Evolutionary conservation across 192 early-diverging fungal genomes (phyloP).

Genomic region (Linnemannia hyalina): DNA sequence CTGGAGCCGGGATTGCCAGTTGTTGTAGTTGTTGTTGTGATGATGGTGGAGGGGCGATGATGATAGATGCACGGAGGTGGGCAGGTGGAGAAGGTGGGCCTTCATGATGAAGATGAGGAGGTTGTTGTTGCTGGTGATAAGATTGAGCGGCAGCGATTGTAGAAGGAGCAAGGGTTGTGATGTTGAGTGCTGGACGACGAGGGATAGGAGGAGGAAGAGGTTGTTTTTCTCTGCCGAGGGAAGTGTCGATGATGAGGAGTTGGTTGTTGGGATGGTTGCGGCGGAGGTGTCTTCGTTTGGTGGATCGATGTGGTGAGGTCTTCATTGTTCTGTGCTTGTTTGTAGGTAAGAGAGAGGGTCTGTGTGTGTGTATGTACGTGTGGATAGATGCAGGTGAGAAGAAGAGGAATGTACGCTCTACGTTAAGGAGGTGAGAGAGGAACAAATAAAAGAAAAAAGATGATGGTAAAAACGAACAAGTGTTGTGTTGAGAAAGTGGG

Average conservation of each 20-base stretch:
- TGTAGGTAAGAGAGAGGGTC: too few relatives aligned
- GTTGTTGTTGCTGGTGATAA: not conserved
- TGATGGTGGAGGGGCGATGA: not conserved
- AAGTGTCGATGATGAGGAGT: not conserved
- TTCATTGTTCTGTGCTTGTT: not conserved
- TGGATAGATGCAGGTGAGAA: not conserved
- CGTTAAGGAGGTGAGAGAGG: too few relatives aligned
- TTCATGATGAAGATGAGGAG: not conserved
- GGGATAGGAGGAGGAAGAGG: not conserved
- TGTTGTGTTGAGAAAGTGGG: too few relatives aligned
- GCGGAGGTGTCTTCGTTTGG: not conserved
- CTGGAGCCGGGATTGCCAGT: too few relatives aligned
- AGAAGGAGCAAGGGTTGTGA: not conserved
- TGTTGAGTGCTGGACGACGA: not conserved
- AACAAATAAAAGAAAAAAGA: too few relatives aligned
- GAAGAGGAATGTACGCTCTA: not conserved
- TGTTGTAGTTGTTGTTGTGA: not conserved
- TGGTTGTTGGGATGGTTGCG: conserved; percentile 1
- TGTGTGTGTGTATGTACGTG: not conserved
- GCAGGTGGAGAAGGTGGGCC: not conserved
- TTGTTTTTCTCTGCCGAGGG: not conserved
- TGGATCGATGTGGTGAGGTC: not conserved
- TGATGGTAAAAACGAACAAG: too few relatives aligned
- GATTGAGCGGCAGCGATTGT: not conserved
- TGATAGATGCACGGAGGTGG: not conserved